A percentile compares a stretch with the other conserved stretches of the same genome.
Conservation (phyloP, 352 stramenopile genomes). For the Pythium biforme region DNA sequence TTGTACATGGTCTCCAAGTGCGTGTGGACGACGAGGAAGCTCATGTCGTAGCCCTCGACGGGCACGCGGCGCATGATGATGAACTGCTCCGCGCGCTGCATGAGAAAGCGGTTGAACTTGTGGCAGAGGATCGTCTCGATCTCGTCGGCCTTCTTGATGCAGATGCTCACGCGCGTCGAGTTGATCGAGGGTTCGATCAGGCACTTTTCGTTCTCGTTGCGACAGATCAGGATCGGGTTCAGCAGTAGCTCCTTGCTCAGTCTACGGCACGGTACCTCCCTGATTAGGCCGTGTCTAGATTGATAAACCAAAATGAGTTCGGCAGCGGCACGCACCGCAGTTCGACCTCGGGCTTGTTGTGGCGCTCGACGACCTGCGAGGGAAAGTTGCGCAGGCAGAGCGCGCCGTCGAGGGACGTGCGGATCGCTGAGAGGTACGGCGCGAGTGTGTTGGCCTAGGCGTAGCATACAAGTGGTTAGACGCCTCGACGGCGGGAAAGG, state of each 20-base stretch:
- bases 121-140: slow-evolving; percentile 93
- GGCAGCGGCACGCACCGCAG: slow-evolving; percentile 64
- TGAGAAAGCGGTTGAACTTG: slow-evolving; percentile 96
- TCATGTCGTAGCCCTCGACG: slow-evolving; percentile 94
- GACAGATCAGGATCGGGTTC: slow-evolving; percentile 93
- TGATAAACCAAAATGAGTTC: too few relatives aligned
- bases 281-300: too few relatives aligned
- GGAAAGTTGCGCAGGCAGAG: slow-evolving; percentile 95
- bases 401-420: slow-evolving; percentile 89
- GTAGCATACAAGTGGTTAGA: neutral
- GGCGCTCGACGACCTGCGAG: slow-evolving; percentile 94
- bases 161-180: slow-evolving; percentile 94
- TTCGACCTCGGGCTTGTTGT: slow-evolving; percentile 97
- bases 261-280: too few relatives aligned
- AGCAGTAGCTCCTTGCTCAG: slow-evolving; percentile 92
- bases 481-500: neutral
- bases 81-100: slow-evolving; percentile 96
- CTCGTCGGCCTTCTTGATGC: slow-evolving; percentile 95
- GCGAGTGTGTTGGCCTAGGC: slow-evolving; percentile 79
- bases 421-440: slow-evolving; percentile 92
- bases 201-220: slow-evolving; percentile 92
- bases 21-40: slow-evolving; percentile 93
- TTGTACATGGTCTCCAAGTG: slow-evolving; percentile 96
- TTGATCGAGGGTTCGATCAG: slow-evolving; percentile 95
- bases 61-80: slow-evolving; percentile 93